Evolutionary conservation across 345 rosid genomes (phyloP), one percentile per base, ranked within the genome.

Genomic region (Cochlearia excelsa): DNA sequence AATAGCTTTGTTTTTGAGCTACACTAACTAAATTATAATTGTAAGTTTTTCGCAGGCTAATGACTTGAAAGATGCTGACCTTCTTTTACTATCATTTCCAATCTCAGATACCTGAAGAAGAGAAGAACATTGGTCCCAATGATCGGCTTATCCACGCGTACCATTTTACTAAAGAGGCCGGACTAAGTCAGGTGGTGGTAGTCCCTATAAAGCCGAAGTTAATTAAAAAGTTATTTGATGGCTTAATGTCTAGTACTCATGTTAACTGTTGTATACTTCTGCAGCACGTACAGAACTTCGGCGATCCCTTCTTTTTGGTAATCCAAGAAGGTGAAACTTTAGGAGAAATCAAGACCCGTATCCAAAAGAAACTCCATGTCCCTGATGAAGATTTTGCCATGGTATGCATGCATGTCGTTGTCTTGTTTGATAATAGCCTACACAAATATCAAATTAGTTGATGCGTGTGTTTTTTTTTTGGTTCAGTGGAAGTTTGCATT

Each of bases 401-500:
- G 90, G 99, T 93, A 26, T 46, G 38, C 33, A 11, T 38, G 23
- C 23, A 16, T 16, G 23, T 16, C 0, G 23, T 31, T 40, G 47
- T 65, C 46, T 26, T 41, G 26, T 65, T 37, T 51, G 59, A 2
- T 37, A 3, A 26, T 27, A 53, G 41, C 46, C 6, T 26, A 16
- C 26, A 9, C 6, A 58, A 45, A 30, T 40, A 46, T 49, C 9
- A 26, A 9, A 5, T 45, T 30, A 41, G 54, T 7, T 40, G 16
- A 51, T 46, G 9, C 44, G 9, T 67, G 31, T 52, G 3, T 5
- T 67, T 29, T 16, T 5, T 16, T 16, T 16, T 1, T 5, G 46
- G 29, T 30, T 48, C 78, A 93, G 99, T 93, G 99, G 99, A 82
- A 83, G 74, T 93, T 85, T 79, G 99, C 99, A 6, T 86, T 85